Percentiles rank a stretch among this genome's conserved stretches.
Evolutionary conservation across 192 early-diverging fungal genomes (phyloP).

Genomic region (Coemansia sp.): DNA sequence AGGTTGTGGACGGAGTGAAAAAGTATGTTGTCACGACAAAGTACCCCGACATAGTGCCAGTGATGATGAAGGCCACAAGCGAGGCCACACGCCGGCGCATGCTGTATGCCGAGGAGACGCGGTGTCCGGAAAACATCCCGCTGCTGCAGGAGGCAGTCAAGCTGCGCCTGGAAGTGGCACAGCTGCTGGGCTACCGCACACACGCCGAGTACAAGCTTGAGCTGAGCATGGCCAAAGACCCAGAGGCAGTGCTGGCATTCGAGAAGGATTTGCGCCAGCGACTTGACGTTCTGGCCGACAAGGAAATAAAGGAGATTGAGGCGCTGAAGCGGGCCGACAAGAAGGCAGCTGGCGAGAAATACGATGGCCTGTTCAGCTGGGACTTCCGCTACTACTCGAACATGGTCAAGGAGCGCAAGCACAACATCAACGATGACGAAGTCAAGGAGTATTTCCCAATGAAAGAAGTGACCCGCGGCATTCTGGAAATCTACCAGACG

Average conservation of each 20-base stretch:
- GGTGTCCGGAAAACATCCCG: slow-evolving; percentile 62
- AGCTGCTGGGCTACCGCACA: slow-evolving; percentile 67
- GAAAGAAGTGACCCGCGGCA: slow-evolving; percentile 61
- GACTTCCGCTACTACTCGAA: slow-evolving; percentile 75
- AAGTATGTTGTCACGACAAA: slow-evolving; percentile 73
- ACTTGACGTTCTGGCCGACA: slow-evolving; percentile 59
- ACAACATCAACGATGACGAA: slow-evolving; percentile 72
- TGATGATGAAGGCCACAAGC: slow-evolving; percentile 54
- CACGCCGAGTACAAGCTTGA: slow-evolving; percentile 77
- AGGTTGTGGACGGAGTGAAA: slow-evolving; percentile 60
- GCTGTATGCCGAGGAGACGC: slow-evolving; percentile 54
- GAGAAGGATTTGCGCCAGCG: slow-evolving; percentile 61
- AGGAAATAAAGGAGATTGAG: slow-evolving; percentile 62
- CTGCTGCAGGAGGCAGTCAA: slow-evolving; percentile 61
- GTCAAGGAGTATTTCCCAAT: slow-evolving; percentile 82
- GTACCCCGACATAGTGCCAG: slow-evolving; percentile 60
- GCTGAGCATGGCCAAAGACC: slow-evolving; percentile 78
- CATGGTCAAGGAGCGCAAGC: slow-evolving; percentile 69
- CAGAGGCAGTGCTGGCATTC: slow-evolving; percentile 65
- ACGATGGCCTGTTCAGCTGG: slow-evolving; percentile 70
- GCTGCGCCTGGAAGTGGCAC: slow-evolving; percentile 57
- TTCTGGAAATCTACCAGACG: slow-evolving; percentile 73
- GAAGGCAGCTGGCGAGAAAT: slow-evolving; percentile 52
- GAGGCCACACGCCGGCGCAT: slow-evolving; percentile 59
- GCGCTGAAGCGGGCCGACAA: slow-evolving; percentile 63